Evolutionary conservation across 352 stramenopile genomes (phyloP), one percentile per base, ranked within the genome.

Genomic region (Bremia lactucae): DNA sequence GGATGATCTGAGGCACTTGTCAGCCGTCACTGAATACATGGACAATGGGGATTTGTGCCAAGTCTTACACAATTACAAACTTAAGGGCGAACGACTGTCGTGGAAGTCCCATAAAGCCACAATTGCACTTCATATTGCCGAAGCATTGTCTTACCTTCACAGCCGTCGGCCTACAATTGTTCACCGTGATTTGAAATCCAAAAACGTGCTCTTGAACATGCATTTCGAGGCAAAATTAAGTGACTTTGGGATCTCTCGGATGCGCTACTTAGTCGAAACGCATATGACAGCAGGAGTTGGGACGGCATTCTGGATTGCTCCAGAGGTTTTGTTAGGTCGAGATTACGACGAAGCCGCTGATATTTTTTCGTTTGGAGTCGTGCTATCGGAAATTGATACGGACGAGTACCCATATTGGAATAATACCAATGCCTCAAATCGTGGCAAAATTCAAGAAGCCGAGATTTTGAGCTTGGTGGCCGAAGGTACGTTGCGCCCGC

Each of bases 181-280:
- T 14, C 62, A 72, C 21, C 62, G 62, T 1, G 62, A 68, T 33
- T 31, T 65, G 16, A 65, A 65, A 42, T 65, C 56, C 39, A 60
- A 60, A 24, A 68, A 68, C 31, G 59, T 68, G 24, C 64, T 75
- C 22, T 52, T 81, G 4, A 81, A 73, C 44, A 49, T 47, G 24
- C 54, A 76, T 7, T 40, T 79, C 15, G 55, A 80, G 18, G 70
- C 70, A 0, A 86, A 86, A 31, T 43, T 86, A 24, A 86, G 63
- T 24, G 73, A 86, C 52, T 86, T 86, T 55, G 70, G 70, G 5
- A 59, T 74, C 18, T 72, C 62, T 15, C 55, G 66, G 5, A 46
- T 62, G 24, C 54, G 55, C 19, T 51, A 62, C 38, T 41, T 48
- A 13, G 43, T 62, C n/a, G 42, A 69, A 26, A 69, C 50, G 19